phyloP scores from a whole-genome alignment of 345 rosid species.

The Populus alba region DNA sequence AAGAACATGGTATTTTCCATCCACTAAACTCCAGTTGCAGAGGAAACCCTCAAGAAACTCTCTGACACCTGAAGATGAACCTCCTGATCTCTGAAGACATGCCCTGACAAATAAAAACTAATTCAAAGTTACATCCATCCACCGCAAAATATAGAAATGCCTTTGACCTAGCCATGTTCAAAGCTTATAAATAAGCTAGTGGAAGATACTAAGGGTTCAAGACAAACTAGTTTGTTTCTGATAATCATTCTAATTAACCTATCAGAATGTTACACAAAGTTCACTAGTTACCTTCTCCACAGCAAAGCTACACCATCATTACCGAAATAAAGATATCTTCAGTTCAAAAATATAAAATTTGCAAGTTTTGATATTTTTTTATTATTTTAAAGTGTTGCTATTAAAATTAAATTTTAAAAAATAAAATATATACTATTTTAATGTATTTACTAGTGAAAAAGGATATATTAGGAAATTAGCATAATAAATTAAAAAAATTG shows the following conservation, averaged over 20 bases:
- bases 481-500: too few relatives aligned
- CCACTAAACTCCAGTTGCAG: slow-evolving; percentile 57
- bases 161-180: background rate
- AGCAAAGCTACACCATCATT: background rate
- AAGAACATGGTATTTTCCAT: slow-evolving; percentile 40
- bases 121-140: slow-evolving; percentile 5
- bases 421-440: too few relatives aligned
- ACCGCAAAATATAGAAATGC: background rate
- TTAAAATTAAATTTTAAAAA: too few relatives aligned
- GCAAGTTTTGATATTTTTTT: too few relatives aligned
- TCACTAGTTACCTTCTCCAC: background rate
- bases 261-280: background rate
- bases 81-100: slow-evolving; percentile 71
- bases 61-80: slow-evolving; percentile 44
- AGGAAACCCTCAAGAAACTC: slow-evolving; percentile 78
- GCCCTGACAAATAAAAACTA: slow-evolving; percentile 39
- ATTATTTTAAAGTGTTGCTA: rapidly evolving
- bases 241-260: background rate
- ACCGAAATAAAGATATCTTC: background rate
- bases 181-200: too few relatives aligned
- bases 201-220: background rate
- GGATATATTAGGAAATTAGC: too few relatives aligned
- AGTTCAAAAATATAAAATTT: background rate
- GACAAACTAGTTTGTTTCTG: background rate
- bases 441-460: rapidly evolving